Evolutionary conservation across 2,329 filamentous ascomycete species (phyloP).

Genomic region (Teratosphaeria destructans): DNA sequence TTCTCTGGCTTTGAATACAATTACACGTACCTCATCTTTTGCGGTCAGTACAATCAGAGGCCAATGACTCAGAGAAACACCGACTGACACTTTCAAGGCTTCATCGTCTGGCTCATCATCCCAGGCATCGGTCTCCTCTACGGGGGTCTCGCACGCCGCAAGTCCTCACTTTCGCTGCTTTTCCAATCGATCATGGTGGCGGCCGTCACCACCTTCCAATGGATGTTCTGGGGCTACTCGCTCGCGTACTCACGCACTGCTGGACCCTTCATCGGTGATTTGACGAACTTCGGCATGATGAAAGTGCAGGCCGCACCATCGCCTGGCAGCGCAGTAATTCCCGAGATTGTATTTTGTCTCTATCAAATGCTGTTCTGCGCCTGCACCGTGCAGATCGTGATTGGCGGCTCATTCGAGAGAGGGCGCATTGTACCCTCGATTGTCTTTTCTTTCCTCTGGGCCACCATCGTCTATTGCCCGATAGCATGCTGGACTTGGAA

Average conservation of each 20-base stretch:
- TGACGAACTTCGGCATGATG: slow-evolving; percentile 52
- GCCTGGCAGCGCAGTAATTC: slow-evolving; percentile 34
- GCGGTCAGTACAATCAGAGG: slow-evolving; percentile 20
- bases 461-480: slow-evolving; percentile 53
- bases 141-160: slow-evolving; percentile 51
- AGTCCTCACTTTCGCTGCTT: slow-evolving; percentile 51
- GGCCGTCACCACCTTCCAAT: slow-evolving; percentile 48
- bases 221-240: slow-evolving; percentile 56
- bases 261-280: slow-evolving; percentile 51
- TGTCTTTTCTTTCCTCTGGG: slow-evolving; percentile 54
- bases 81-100: slow-evolving; percentile 17
- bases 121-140: slow-evolving; percentile 57
- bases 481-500: slow-evolving; percentile 61
- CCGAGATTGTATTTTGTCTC: slow-evolving; percentile 56
- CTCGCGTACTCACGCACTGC: slow-evolving; percentile 52
- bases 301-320: slow-evolving; percentile 52
- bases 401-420: slow-evolving; percentile 53
- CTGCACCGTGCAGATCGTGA: slow-evolving; percentile 53
- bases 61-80: slow-evolving; percentile 6
- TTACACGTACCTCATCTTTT: slow-evolving; percentile 50
- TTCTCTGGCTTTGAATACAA: slow-evolving; percentile 51
- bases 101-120: slow-evolving; percentile 57
- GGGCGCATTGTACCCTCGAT: slow-evolving; percentile 55
- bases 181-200: slow-evolving; percentile 53
- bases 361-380: slow-evolving; percentile 49